phyloP scores from a whole-genome alignment of 2,329 filamentous ascomycete species.

The Penicillium digitatum region DNA sequence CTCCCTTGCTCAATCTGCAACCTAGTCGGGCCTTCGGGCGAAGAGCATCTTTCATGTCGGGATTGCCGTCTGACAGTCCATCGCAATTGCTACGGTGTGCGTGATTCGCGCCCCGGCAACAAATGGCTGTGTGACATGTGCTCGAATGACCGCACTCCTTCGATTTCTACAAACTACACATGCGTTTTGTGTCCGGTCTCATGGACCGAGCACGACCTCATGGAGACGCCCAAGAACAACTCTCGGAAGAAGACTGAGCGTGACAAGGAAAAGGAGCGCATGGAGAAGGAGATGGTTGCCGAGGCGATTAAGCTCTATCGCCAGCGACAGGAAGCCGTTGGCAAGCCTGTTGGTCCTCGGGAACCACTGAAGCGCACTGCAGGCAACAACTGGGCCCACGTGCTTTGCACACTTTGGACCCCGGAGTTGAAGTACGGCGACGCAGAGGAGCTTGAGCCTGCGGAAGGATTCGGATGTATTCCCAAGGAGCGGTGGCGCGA shows the following conservation, averaged over 20 bases:
- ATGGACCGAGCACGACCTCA: slow-evolving; percentile 74
- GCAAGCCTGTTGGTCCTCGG: slow-evolving; percentile 76
- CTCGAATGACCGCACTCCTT: slow-evolving; percentile 84
- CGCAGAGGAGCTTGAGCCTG: slow-evolving; percentile 73
- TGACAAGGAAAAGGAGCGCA: slow-evolving; percentile 79
- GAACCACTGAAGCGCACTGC: slow-evolving; percentile 91
- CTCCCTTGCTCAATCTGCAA: slow-evolving; percentile 84
- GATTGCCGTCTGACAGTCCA: slow-evolving; percentile 92
- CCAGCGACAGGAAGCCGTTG: slow-evolving; percentile 76
- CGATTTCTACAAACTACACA: slow-evolving; percentile 90
- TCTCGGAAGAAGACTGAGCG: slow-evolving; percentile 90
- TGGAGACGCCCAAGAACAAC: slow-evolving; percentile 72
- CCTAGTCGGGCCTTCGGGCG: slow-evolving; percentile 65
- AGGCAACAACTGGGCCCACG: slow-evolving; percentile 98
- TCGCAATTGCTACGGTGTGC: slow-evolving; percentile 86
- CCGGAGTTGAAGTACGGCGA: slow-evolving; percentile 91
- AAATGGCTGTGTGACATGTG: slow-evolving; percentile 98
- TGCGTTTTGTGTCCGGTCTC: slow-evolving; percentile 88
- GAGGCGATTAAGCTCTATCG: slow-evolving; percentile 78
- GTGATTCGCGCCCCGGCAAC: slow-evolving; percentile 60
- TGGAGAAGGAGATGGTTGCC: slow-evolving; percentile 78
- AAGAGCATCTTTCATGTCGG: slow-evolving; percentile 71
- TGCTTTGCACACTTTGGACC: slow-evolving; percentile 86
- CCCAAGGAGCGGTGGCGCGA: slow-evolving; percentile 68
- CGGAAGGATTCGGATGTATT: slow-evolving; percentile 85